Evolutionary conservation across 2,329 filamentous ascomycete genomes (phyloP), one percentile per base, ranked within the genome.

Genomic region (Colletotrichum spinosum): DNA sequence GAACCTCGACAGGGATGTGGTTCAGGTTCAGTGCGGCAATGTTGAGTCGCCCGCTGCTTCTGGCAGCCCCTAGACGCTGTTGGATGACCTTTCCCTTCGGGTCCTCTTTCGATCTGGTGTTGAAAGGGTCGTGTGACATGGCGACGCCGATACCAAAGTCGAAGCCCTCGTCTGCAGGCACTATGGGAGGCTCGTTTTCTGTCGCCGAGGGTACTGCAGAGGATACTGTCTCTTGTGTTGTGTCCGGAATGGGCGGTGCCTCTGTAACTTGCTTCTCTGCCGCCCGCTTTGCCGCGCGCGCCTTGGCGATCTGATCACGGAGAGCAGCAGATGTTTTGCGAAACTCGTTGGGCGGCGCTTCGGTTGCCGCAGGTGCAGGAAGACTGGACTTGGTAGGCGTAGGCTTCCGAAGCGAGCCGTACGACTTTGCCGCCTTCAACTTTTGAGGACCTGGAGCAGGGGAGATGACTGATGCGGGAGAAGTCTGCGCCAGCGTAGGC

Each of bases 231-330:
- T 4, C 49, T 8, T 34, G 49, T 7, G 13, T 37, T 1, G 34
- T 6, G 13, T 35, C 48, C 34, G 55, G 33, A 33, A 38, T 1
- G 5, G 41, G 13, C 34, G 71, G 54, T 15, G 68, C 50, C 35
- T 69, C 60, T 6, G 71, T 55, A 2, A 71, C 69, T 50, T 80
- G 77, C 49, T 74, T 78, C 39, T 77, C 73, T 3, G 81, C 80
- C 10, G 86, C 89, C 67, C 88, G 86, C 61, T 88, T 91, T 2
- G 93, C 92, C 2, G 94, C 94, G 74, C 95, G 97, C 1, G 96
- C 95, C 71, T 94, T 95, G 42, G 94, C 93, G 68, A 98, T 97
- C 58, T 96, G 94, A 55, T 97, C 93, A 39, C 96, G 88, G 12
- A 99, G 80, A 1, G 94, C 90, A 13, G 86, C 83, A 0, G 95